These are phyloP conservation scores for Globisporangium rhizosaccharum DNA, from an alignment of 352 stramenopile species.

Conservation along the genomic window DNA sequence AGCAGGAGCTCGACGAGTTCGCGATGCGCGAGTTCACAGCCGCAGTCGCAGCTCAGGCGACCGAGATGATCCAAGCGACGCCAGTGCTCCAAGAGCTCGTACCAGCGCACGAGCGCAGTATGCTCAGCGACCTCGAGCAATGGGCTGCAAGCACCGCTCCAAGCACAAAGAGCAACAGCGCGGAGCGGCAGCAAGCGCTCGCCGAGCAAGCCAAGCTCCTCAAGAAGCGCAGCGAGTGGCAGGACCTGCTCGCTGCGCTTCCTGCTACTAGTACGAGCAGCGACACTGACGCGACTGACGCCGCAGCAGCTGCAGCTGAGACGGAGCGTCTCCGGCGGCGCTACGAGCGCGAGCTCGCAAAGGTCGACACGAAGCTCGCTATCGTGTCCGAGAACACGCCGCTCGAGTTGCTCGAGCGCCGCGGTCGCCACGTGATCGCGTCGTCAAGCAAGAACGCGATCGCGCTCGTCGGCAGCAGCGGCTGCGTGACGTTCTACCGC, in stretches of 20 bases:
- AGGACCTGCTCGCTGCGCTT: constrained; percentile 21
- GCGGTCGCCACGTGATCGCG: constrained; percentile 52
- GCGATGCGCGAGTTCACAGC: constrained; percentile 20
- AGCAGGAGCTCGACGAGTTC: constrained; percentile 19
- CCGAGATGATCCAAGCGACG: constrained; percentile 22
- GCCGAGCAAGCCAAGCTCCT: constrained; percentile 55
- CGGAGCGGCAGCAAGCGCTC: constrained; percentile 31
- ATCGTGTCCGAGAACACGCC: constrained; percentile 44
- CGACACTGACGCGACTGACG: background rate
- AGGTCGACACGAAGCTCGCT: constrained; percentile 51
- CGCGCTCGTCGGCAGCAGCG: constrained; percentile 30
- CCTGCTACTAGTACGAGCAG: background rate
- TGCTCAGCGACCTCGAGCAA: constrained; percentile 30
- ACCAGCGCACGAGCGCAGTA: constrained; percentile 18
- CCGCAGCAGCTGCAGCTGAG: constrained; percentile 16
- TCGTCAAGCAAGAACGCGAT: constrained; percentile 55
- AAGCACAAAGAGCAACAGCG: constrained; percentile 4
- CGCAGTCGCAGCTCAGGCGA: constrained; percentile 25
- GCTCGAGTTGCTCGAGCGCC: constrained; percentile 38
- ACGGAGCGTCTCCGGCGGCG: constrained; percentile 27
- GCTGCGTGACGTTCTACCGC: constrained; percentile 40
- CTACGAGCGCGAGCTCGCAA: constrained; percentile 56
- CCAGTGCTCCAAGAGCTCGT: constrained; percentile 31
- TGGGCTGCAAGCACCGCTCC: constrained; percentile 29
- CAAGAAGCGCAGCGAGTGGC: constrained; percentile 45